Base-by-base conservation (phyloP, 78 protist species). In the Monocercomonoides exilis region DNA sequence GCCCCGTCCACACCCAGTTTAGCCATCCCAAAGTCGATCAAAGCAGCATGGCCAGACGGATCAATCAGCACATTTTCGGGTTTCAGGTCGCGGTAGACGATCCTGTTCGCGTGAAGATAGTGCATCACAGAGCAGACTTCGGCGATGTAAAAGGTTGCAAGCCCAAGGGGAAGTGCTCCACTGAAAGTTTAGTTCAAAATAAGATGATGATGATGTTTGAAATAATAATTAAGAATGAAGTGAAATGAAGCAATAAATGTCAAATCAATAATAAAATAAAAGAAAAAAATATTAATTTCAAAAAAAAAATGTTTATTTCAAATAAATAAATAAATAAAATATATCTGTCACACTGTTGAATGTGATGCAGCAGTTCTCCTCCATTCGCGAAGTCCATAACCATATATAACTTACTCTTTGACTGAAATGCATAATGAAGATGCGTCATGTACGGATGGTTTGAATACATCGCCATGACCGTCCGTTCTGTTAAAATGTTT, bases 401-500 rank as follows among this genome's bases (percentile, higher is more conserved):
- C 6, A 81, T 3, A 6, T 42, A 81, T 3, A 81, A 6, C 3
- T 81, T 81, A 46, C 21, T 29, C 21, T 11, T 11, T 54, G 70
- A 29, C 21, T 54, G 85, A 46, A 81, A 81, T 2, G 85, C 43
- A 46, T 21, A 81, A 42, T 81, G 43, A 35, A 81, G 46, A 2
- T 2, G 3, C 43, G 45, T 44, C 54, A 84, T 84, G 87, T 46
- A 84, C 1, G 87, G 54, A 33, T 84, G 87, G 21, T 54, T 11
- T n/a, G n/a, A n/a, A 35, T 77, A 38, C 32, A 1, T 2, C 35
- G 36, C 45, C 44, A 89, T 2, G 45, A 89, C 41, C 5, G 45
- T 2, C 11, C 91, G 77, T 41, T 89, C 91, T 34, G 87, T 84
- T 3, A 46, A 5, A 32, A 84, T 89, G 43, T 84, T 84, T n/a